Conservation (phyloP, 768 basidiomycete genomes). For the Cubamyces lactineus region DNA sequence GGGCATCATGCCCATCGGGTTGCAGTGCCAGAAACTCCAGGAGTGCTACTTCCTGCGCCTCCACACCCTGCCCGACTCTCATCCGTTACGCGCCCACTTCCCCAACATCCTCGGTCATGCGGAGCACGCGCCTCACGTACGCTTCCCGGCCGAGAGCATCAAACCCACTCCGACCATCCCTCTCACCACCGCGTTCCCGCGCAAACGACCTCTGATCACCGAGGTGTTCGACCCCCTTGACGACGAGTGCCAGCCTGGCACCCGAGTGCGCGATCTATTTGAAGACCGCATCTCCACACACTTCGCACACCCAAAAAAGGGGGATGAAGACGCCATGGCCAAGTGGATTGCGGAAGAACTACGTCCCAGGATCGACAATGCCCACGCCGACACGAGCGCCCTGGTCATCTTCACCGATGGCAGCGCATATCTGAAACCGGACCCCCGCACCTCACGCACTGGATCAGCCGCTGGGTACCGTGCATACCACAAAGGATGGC, state of each 20-base stretch:
- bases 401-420: not conserved
- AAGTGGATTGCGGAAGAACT: not conserved
- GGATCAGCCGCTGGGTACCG: not conserved
- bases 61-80: too few species aligned
- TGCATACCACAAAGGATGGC: not conserved
- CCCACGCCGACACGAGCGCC: not conserved
- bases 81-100: too few species aligned
- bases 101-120: too few species aligned
- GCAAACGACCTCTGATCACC: constrained; percentile 1
- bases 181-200: too few species aligned
- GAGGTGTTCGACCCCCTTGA: not conserved
- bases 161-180: too few species aligned
- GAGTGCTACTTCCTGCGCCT: too few species aligned
- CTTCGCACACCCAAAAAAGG: not conserved
- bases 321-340: not conserved
- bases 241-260: not conserved
- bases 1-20: too few species aligned
- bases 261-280: not conserved
- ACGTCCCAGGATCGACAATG: not conserved
- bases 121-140: too few species aligned
- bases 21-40: too few species aligned
- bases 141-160: too few species aligned
- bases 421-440: too few species aligned
- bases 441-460: too few species aligned
- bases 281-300: not conserved